Conservation (phyloP, 2,329 filamentous ascomycete genomes). For the Aspergillus sp. region DNA sequence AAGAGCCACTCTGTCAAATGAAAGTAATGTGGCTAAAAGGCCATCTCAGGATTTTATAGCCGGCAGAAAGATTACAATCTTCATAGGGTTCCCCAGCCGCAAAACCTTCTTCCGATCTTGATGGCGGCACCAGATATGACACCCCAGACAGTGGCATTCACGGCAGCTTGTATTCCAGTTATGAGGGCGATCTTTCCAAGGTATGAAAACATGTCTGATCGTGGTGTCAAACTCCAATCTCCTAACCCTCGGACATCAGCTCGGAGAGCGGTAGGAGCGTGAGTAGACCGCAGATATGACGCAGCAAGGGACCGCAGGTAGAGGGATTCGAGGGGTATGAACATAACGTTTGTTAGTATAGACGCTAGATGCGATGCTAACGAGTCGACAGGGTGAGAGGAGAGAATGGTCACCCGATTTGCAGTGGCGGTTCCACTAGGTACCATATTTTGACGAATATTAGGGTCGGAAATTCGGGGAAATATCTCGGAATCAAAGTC, state of each 20-base stretch:
- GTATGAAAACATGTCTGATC: conserved; percentile 35
- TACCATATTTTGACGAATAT: conserved; percentile 17
- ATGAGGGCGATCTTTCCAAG: conserved; percentile 40
- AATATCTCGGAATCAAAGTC: conserved; percentile 18
- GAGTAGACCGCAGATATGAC: conserved; percentile 36
- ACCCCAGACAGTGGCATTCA: conserved; percentile 42
- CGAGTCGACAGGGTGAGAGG: conserved; percentile 44
- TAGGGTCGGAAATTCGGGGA: conserved; percentile 22
- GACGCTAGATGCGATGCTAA: conserved; percentile 45
- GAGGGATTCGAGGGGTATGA: conserved; percentile 44
- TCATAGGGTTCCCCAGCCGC: conserved; percentile 42
- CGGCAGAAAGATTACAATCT: background rate
- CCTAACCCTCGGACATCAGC: conserved; percentile 36
- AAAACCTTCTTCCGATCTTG: conserved; percentile 41
- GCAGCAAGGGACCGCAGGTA: conserved; percentile 43
- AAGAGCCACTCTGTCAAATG: background rate
- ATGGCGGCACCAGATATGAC: conserved; percentile 41
- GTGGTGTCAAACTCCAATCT: conserved; percentile 39
- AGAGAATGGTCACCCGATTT: conserved; percentile 47
- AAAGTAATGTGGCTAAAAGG: too few relatives aligned
- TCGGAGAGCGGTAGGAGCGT: conserved; percentile 22
- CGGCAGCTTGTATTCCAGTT: conserved; percentile 38
- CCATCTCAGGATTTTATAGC: background rate
- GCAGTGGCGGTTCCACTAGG: conserved; percentile 18
- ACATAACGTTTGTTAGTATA: conserved; percentile 39